Conservation (phyloP, 2,329 filamentous ascomycete genomes). For the Arachnopeziza araneosa region DNA sequence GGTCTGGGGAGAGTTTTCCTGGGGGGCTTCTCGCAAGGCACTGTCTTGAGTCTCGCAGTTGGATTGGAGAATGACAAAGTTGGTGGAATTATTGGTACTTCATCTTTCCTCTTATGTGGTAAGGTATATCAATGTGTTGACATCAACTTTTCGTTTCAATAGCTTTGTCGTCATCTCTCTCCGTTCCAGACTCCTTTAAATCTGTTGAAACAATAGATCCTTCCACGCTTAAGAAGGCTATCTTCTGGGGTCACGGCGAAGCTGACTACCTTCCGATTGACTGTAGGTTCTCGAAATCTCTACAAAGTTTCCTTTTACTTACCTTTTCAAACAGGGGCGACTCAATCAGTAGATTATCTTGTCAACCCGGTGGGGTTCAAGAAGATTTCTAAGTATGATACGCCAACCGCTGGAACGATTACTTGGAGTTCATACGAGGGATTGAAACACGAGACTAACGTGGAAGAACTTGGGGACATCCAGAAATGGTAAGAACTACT, state of each 20-base stretch:
- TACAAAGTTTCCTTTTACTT: neutral
- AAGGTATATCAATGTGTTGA: constrained; percentile 1
- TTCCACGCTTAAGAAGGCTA: constrained; percentile 3
- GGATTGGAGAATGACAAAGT: constrained; percentile 2
- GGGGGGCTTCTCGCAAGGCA: constrained; percentile 3
- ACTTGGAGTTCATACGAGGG: constrained; percentile 3
- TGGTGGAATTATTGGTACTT: constrained; percentile 5
- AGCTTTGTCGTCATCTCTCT: constrained; percentile 4
- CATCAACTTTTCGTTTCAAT: neutral
- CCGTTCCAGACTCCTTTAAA: constrained; percentile 1
- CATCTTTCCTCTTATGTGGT: neutral
- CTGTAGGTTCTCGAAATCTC: neutral
- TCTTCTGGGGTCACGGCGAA: constrained; percentile 3
- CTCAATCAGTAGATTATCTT: constrained; percentile 3
- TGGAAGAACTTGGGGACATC: constrained; percentile 2
- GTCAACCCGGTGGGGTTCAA: constrained; percentile 2
- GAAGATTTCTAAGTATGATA: constrained; percentile 2
- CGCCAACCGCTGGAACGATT: constrained; percentile 2
- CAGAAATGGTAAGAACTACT: constrained; percentile 2
- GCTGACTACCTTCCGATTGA: constrained; percentile 2
- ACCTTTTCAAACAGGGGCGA: constrained; percentile 1
- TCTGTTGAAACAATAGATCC: constrained; percentile 1
- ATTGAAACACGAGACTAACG: constrained; percentile 3
- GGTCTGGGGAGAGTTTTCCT: neutral
- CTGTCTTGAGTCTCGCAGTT: constrained; percentile 3